Percentiles rank a stretch among this genome's conserved stretches.
Conservation (phyloP, 2,329 filamentous ascomycete genomes). For the Aspergillus calidoustus region DNA sequence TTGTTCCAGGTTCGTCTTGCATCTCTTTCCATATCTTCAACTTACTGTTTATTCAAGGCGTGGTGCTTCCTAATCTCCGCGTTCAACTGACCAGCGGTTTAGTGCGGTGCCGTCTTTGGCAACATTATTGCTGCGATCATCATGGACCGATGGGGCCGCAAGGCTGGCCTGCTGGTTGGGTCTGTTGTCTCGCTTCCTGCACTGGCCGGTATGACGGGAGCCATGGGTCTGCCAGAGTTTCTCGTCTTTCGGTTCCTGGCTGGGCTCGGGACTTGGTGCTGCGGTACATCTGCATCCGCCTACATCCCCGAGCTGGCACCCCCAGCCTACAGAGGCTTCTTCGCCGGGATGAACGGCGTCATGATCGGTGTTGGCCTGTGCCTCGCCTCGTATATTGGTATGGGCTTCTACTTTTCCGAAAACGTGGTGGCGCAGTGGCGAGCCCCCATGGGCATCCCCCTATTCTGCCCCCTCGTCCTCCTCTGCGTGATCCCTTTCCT, state of each 20-base stretch:
- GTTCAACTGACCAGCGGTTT: not conserved
- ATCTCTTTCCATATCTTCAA: not conserved
- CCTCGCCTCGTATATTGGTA: not conserved
- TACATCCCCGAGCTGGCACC: constrained; percentile 4
- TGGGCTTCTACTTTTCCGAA: not conserved
- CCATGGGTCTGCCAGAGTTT: not conserved
- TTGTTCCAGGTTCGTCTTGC: not conserved
- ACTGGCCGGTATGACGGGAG: not conserved
- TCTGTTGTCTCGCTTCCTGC: not conserved
- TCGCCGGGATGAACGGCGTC: constrained; percentile 2
- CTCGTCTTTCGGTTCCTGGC: not conserved
- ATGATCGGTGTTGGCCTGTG: not conserved
- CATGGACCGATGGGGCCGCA: not conserved
- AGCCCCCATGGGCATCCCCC: not conserved
- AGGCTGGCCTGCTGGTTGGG: not conserved
- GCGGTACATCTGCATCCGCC: not conserved
- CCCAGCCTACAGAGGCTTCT: not conserved
- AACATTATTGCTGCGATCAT: not conserved
- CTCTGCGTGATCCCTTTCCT: not conserved
- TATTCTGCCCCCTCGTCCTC: not conserved
- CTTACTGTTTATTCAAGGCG: not conserved
- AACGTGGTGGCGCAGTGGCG: not conserved
- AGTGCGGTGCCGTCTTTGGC: not conserved
- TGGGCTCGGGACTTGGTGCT: not conserved
- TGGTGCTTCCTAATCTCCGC: not conserved